Conservation (phyloP, 176 grass and related monocot genomes). For the Juncus inflexus region DNA sequence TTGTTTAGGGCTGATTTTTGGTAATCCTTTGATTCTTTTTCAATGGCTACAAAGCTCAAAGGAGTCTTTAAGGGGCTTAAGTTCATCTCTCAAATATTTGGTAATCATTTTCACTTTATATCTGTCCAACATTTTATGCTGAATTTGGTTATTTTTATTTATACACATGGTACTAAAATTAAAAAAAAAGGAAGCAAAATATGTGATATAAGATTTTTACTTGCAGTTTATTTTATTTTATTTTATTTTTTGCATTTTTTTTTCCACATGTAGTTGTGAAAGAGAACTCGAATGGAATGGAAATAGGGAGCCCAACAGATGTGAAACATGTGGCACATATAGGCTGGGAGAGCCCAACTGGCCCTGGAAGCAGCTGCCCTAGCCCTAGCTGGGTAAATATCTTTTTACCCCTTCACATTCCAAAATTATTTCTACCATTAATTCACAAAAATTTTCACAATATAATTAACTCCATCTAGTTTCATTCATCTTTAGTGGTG, state of each 20-base stretch:
- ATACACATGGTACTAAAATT: not conserved
- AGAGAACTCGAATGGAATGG: constrained; percentile 52
- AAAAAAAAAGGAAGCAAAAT: not conserved
- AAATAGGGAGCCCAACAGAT: constrained; percentile 58
- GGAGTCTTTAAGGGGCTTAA: constrained; percentile 71
- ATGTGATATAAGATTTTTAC: too few species aligned
- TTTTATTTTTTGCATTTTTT: not conserved
- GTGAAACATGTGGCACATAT: constrained; percentile 78
- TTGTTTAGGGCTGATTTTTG: not conserved
- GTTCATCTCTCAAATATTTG: constrained; percentile 69
- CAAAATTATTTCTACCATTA: too few species aligned
- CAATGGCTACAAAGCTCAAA: constrained; percentile 75
- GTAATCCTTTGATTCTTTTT: constrained; percentile 1
- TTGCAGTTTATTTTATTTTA: constrained; percentile 5
- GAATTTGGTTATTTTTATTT: not conserved
- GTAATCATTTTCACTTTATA: constrained; percentile 19
- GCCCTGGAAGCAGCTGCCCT: constrained; percentile 8
- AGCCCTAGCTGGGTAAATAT: constrained; percentile 58
- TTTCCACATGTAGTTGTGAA: constrained; percentile 38
- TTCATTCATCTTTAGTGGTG: too few species aligned
- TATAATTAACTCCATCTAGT: too few species aligned
- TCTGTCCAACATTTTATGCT: not conserved
- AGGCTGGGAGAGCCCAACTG: constrained; percentile 39
- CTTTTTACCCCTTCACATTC: not conserved
- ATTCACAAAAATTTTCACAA: too few species aligned